Percentiles rank a stretch among this genome's conserved stretches.
Conservation (phyloP, 371 early-diverging fungal species). For the Rhizomucor miehei region DNA sequence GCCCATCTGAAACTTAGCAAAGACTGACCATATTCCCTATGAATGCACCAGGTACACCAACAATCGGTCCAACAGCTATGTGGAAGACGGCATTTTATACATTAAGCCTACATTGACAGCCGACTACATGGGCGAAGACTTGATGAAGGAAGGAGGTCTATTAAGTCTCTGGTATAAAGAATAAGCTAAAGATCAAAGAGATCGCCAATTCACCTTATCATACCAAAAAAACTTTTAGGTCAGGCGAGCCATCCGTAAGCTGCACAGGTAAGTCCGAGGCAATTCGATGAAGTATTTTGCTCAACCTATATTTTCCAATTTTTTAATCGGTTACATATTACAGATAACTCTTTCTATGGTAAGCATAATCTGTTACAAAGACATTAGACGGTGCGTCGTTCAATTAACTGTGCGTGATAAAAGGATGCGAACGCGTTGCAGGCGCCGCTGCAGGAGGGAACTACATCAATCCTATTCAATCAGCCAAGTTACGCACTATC, state of each 20-base stretch:
- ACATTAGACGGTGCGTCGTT: not conserved
- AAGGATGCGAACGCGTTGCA: conserved; percentile 55
- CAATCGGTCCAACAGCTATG: conserved; percentile 64
- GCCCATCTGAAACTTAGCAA: too few species aligned
- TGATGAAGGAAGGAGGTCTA: conserved; percentile 31
- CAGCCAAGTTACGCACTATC: conserved; percentile 51
- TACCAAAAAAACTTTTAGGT: too few species aligned
- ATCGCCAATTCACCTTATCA: too few species aligned
- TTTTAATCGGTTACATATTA: not conserved
- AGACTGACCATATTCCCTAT: too few species aligned
- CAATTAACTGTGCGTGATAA: not conserved
- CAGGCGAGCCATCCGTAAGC: conserved; percentile 27
- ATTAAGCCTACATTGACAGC: conserved; percentile 64
- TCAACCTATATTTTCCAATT: not conserved
- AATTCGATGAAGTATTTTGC: not conserved
- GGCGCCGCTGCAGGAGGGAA: conserved; percentile 43
- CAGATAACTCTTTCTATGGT: conserved; percentile 43
- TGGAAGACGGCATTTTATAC: conserved; percentile 61
- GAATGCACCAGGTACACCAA: conserved; percentile 57
- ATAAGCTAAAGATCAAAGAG: too few species aligned
- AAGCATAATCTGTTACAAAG: not conserved
- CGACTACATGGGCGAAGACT: conserved; percentile 28
- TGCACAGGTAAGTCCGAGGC: conserved; percentile 30
- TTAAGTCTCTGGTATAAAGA: conserved; percentile 29
- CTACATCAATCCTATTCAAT: conserved; percentile 68